These are phyloP conservation scores for Multifurca ochricompacta DNA, from an alignment of 768 basidiomycete species.

Conservation along the genomic window DNA sequence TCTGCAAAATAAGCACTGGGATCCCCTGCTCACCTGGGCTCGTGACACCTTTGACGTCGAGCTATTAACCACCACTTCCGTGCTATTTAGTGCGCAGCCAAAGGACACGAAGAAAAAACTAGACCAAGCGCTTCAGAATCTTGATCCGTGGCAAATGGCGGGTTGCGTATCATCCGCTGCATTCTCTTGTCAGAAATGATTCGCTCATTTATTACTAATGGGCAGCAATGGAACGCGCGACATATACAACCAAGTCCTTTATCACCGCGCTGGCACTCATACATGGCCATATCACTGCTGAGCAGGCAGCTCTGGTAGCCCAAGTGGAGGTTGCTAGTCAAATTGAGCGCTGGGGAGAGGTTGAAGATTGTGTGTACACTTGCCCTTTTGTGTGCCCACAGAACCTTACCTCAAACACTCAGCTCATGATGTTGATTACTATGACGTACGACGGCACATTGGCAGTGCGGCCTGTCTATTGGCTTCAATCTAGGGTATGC, in stretches of 20 bases:
- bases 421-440: slow-evolving; percentile 98
- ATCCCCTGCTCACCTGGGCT: slow-evolving; percentile 79
- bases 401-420: slow-evolving; percentile 10
- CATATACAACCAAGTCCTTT: slow-evolving; percentile 85
- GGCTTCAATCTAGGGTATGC: neutral
- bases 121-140: slow-evolving; percentile 43
- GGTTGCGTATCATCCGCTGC: slow-evolving; percentile 38
- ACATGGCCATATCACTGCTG: slow-evolving; percentile 63
- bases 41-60: slow-evolving; percentile 56
- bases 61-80: slow-evolving; percentile 60
- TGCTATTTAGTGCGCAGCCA: slow-evolving; percentile 65
- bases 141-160: slow-evolving; percentile 84
- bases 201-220: neutral
- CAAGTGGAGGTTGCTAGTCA: slow-evolving; percentile 94
- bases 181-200: neutral
- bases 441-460: slow-evolving; percentile 82
- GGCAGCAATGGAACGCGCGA: slow-evolving; percentile 84
- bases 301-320: slow-evolving; percentile 77
- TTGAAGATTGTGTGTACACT: slow-evolving; percentile 84
- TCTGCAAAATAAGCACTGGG: slow-evolving; percentile 81
- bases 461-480: slow-evolving; percentile 66
- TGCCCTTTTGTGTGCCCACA: neutral
- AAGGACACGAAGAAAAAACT: slow-evolving; percentile 58
- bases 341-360: slow-evolving; percentile 98
- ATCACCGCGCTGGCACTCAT: slow-evolving; percentile 82